These are phyloP conservation scores for Trichoderma parareesei DNA, from an alignment of 495 filamentous ascomycete species.

Conservation along the genomic window DNA sequence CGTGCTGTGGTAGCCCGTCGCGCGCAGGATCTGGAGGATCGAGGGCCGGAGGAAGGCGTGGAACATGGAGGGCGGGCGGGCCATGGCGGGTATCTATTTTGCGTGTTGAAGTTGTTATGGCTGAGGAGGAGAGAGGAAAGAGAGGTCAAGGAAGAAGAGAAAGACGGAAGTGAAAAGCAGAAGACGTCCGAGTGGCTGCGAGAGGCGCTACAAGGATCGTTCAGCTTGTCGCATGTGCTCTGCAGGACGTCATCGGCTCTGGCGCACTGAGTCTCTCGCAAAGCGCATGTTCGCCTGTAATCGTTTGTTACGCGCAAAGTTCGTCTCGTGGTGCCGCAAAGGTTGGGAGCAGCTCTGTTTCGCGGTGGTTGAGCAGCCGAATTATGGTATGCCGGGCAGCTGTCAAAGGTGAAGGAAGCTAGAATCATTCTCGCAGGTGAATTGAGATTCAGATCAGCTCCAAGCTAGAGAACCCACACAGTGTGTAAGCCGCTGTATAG, in stretches of 20 bases:
- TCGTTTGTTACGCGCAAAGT: neutral
- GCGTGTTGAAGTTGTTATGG: too few relatives aligned
- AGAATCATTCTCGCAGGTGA: neutral
- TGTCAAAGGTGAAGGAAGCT: neutral
- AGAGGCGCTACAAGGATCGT: constrained; percentile 1
- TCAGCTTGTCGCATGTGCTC: constrained; percentile 2
- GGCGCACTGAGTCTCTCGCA: neutral
- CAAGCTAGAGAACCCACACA: neutral
- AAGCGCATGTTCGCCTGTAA: constrained; percentile 2
- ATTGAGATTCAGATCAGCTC: neutral
- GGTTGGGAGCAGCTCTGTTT: neutral
- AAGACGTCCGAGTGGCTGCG: neutral
- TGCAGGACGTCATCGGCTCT: neutral
- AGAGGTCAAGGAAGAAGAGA: neutral
- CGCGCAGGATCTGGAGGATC: constrained; percentile 78
- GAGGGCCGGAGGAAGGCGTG: constrained; percentile 72
- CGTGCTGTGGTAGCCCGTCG: constrained; percentile 72
- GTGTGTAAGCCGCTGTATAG: too few relatives aligned
- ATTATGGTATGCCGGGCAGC: neutral
- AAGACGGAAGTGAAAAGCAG: neutral
- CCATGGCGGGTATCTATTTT: constrained; percentile 21
- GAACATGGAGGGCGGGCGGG: constrained; percentile 46
- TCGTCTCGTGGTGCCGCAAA: neutral
- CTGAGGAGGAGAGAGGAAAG: neutral
- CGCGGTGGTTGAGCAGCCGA: neutral